These are phyloP conservation scores for Cyamopsis tetragonoloba DNA, from an alignment of 306 rosid genomes.

Conservation along the genomic window DNA sequence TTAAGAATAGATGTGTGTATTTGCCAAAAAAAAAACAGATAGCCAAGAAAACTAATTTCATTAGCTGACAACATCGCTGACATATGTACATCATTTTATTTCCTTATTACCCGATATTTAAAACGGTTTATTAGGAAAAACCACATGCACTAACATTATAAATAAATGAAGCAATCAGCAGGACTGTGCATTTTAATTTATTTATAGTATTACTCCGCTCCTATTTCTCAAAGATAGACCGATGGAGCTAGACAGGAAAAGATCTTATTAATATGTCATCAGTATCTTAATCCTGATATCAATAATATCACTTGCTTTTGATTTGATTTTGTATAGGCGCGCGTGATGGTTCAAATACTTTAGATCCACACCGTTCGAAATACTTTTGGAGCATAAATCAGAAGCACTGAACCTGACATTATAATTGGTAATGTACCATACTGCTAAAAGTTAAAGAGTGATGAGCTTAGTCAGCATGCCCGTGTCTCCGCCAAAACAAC, in stretches of 20 bases:
- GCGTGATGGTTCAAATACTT: conserved; percentile 10
- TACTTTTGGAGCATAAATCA: neutral
- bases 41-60: too few relatives aligned
- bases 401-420: neutral
- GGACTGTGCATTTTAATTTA: neutral
- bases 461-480: conserved; percentile 13
- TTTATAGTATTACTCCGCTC: too few relatives aligned
- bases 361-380: neutral
- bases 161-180: too few relatives aligned
- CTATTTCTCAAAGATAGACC: neutral
- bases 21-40: too few relatives aligned
- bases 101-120: neutral
- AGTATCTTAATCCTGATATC: neutral
- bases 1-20: too few relatives aligned
- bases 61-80: too few relatives aligned
- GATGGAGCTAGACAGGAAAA: neutral
- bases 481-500: conserved; percentile 14
- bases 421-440: too few relatives aligned
- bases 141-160: too few relatives aligned
- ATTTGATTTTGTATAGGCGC: neutral
- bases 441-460: too few relatives aligned
- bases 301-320: neutral
- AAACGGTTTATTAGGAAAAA: neutral
- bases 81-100: too few relatives aligned
- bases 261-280: neutral